Evolutionary conservation across 73 alveolate genomes (phyloP), one percentile per base, ranked within the genome.

Genomic region (Diophrys appendiculata): DNA sequence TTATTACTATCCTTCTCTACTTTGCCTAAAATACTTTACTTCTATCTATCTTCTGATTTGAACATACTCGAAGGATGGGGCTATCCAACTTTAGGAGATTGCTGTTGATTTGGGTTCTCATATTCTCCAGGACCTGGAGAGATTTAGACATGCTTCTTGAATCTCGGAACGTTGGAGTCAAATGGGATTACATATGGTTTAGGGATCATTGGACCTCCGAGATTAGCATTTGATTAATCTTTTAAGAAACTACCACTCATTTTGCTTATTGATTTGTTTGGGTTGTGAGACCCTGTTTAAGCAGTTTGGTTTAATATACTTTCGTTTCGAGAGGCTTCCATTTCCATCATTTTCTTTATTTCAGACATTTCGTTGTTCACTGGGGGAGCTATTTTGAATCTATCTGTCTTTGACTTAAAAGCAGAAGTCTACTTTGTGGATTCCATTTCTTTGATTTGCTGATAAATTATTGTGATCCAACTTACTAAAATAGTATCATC

Each of bases 51-150:
- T 33, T 78, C 87, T 13, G 69, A 54, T 32, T 69, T 69, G 1
- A 78, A 33, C 13, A 69, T 26, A n/a, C n/a, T n/a, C 1, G 87
- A 64, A 11, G 34, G 34, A 67, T 68, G 68, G n/a, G n/a, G 65
- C 53, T 69, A 67, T 13, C 35, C 80, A 5, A 78, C 69, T 2
- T 77, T 77, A 13, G 81, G 23, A 11, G 33, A n/a, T 23, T 67
- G 52, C 68, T 70, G 34, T 25, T 78, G 71, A 23, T 67, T 69
- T 8, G 53, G 1, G 70, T 78, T n/a, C n/a, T n/a, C n/a, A n/a
- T n/a, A 78, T 3, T 68, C 24, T 22, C 87, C 87, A 2, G 87
- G 87, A 2, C 87, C 87, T 70, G 87, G 87, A 3, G 43, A 24
- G 29, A 64, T 54, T 2, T n/a, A 1, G 8, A 25, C 2, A 67